A percentile compares a stretch with the other conserved stretches of the same genome.
phyloP scores from a whole-genome alignment of 495 filamentous ascomycete genomes.

The Polyplosphaeria fusca region DNA sequence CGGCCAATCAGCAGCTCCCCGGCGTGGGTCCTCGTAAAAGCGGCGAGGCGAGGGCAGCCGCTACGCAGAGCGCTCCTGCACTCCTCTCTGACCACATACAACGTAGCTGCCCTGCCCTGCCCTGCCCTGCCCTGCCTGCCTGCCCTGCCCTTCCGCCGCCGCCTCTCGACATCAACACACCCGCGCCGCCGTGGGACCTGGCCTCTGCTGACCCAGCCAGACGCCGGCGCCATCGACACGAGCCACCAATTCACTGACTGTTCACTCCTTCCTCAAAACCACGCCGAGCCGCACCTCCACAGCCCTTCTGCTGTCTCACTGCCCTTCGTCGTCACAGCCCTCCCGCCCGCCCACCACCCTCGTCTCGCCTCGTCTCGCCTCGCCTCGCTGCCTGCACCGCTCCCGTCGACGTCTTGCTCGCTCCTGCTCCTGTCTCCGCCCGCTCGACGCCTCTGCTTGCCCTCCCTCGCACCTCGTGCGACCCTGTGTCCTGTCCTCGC shows the following conservation, averaged over 20 bases:
- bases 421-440: neutral
- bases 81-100: neutral
- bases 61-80: neutral
- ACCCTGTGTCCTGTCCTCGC: neutral
- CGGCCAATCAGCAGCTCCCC: neutral
- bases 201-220: conserved; percentile 12
- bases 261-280: conserved; percentile 19
- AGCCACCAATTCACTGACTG: conserved; percentile 7
- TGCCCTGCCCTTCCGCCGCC: neutral
- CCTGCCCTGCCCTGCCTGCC: neutral
- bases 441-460: neutral
- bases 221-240: neutral
- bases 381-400: neutral
- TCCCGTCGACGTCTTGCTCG: neutral
- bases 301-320: conserved; percentile 4
- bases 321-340: conserved; percentile 11
- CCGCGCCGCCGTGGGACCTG: conserved; percentile 18
- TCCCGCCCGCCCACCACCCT: neutral
- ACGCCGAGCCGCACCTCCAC: conserved; percentile 25
- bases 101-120: neutral
- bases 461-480: neutral
- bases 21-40: too few species aligned
- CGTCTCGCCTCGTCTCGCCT: neutral
- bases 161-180: neutral
- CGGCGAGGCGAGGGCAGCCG: neutral